Evolutionary conservation across 768 basidiomycete genomes (phyloP).

Genomic region (Trametes cingulata): DNA sequence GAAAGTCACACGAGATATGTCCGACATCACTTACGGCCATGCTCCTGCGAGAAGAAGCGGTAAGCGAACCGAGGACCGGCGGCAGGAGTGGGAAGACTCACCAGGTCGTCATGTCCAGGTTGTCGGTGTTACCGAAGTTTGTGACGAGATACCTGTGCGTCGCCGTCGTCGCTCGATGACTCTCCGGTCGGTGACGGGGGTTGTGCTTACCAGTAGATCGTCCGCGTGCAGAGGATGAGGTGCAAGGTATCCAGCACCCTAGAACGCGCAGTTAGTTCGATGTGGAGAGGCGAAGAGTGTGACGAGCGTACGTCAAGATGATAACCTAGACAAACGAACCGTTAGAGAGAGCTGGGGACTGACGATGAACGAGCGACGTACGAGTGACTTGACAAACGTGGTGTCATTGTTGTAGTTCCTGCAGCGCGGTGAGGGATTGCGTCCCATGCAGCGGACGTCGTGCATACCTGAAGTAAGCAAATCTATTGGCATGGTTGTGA

Average conservation of each 20-base stretch:
- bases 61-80: neutral
- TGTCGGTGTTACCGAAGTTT: constrained; percentile 42
- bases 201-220: constrained; percentile 46
- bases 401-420: constrained; percentile 46
- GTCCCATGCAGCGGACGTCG: neutral
- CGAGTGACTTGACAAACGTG: constrained; percentile 41
- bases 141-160: constrained; percentile 45
- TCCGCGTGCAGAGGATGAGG: constrained; percentile 43
- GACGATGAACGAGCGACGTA: constrained; percentile 20
- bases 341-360: neutral
- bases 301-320: constrained; percentile 6
- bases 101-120: constrained; percentile 44
- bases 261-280: neutral
- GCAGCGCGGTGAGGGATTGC: neutral
- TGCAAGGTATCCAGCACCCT: constrained; percentile 48
- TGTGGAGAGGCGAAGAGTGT: neutral
- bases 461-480: constrained; percentile 18
- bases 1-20: neutral
- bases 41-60: constrained; percentile 11
- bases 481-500: constrained; percentile 12
- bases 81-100: constrained; percentile 24
- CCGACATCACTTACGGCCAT: constrained; percentile 22
- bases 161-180: neutral
- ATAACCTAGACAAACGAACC: constrained; percentile 3
- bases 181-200: neutral